phyloP scores from a whole-genome alignment of 2,329 filamentous ascomycete genomes.

The Chaetomium strumarium region DNA sequence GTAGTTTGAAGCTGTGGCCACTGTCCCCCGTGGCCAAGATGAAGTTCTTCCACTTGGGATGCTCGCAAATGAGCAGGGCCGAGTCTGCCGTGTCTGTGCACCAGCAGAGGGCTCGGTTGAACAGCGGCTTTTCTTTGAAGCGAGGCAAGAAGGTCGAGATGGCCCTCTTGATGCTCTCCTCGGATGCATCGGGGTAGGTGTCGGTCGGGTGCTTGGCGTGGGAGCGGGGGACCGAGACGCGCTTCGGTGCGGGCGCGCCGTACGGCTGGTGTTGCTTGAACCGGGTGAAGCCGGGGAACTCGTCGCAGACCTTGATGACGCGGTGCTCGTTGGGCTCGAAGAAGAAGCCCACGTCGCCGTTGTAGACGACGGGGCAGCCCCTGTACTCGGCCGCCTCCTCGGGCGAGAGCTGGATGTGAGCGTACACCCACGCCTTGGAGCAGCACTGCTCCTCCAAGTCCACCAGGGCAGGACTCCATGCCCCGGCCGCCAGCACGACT shows the following conservation, averaged over 20 bases:
- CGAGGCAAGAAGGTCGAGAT: neutral
- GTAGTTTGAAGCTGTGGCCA: neutral
- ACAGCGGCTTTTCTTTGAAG: neutral
- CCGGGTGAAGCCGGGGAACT: slow-evolving; percentile 36
- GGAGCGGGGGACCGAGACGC: neutral
- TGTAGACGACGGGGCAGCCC: slow-evolving; percentile 39
- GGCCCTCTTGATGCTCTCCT: neutral
- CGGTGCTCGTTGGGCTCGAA: slow-evolving; percentile 41
- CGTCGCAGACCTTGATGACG: slow-evolving; percentile 35
- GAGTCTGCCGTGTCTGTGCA: neutral
- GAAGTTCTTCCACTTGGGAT: neutral
- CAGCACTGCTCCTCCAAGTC: slow-evolving; percentile 31
- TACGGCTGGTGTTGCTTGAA: slow-evolving; percentile 32
- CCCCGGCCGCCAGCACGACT: slow-evolving; percentile 37
- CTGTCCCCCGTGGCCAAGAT: neutral
- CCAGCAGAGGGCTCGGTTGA: neutral
- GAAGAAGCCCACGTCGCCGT: slow-evolving; percentile 43
- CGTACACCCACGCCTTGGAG: slow-evolving; percentile 41
- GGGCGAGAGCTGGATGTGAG: slow-evolving; percentile 38
- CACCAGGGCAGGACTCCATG: slow-evolving; percentile 33
- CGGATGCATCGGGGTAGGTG: neutral
- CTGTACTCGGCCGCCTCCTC: slow-evolving; percentile 38
- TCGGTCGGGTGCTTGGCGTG: neutral
- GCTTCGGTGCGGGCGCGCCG: slow-evolving; percentile 21
- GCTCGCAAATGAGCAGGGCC: neutral